Evolutionary conservation across 805 yeast genomes (phyloP).

Genomic region (Yamadazyma ubonensis): DNA sequence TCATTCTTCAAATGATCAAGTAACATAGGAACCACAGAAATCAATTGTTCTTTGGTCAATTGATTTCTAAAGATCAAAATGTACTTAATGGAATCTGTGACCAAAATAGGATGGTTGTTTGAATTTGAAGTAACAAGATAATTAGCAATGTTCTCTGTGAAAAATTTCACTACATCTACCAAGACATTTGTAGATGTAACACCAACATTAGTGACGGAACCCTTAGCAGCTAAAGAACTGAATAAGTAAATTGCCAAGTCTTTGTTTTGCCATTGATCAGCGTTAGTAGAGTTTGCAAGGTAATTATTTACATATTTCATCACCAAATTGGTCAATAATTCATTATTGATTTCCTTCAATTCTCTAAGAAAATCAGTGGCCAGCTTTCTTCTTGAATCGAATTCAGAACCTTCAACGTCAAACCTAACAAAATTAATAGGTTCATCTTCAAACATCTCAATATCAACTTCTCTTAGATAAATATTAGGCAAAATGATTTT

Average conservation of each 20-base stretch:
- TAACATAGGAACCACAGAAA: constrained; percentile 76
- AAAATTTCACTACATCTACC: constrained; percentile 85
- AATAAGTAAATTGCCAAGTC: constrained; percentile 86
- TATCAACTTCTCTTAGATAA: constrained; percentile 80
- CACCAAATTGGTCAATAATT: constrained; percentile 69
- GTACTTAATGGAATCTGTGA: constrained; percentile 90
- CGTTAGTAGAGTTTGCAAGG: constrained; percentile 47
- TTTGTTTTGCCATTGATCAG: constrained; percentile 70
- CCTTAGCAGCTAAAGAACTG: constrained; percentile 88
- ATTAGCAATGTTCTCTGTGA: constrained; percentile 74
- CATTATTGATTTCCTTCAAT: constrained; percentile 74
- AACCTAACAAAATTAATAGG: constrained; percentile 91
- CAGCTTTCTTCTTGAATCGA: constrained; percentile 87
- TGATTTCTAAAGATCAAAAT: constrained; percentile 90
- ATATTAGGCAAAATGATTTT: constrained; percentile 88
- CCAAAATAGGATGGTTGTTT: constrained; percentile 69
- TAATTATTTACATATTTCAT: constrained; percentile 69
- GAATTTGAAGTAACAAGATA: constrained; percentile 55
- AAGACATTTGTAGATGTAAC: constrained; percentile 81
- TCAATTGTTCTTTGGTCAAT: constrained; percentile 78
- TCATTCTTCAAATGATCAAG: constrained; percentile 61
- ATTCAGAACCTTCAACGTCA: constrained; percentile 93
- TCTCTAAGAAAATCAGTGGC: constrained; percentile 92
- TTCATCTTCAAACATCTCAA: constrained; percentile 94
- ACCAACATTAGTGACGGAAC: constrained; percentile 81